Evolutionary conservation across 148 eudicot genomes (phyloP).

Genomic region (Camellia lanceoleosa): DNA sequence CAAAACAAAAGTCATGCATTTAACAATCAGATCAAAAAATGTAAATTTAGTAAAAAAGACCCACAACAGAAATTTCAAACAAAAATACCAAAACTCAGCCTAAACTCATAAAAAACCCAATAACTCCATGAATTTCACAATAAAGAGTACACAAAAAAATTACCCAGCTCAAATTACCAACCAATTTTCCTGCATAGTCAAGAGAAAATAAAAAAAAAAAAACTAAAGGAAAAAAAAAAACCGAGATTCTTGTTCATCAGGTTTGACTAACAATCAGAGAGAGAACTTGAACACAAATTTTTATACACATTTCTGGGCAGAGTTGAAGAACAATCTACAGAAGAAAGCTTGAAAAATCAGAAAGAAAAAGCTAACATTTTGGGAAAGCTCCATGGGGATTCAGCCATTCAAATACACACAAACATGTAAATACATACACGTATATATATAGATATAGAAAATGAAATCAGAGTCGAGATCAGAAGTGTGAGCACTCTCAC

Average conservation of each 20-base stretch:
- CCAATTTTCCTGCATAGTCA: not conserved
- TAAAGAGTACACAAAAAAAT: not conserved
- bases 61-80: not conserved
- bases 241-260: not conserved
- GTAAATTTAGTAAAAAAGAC: not conserved
- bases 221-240: not conserved
- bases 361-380: not conserved
- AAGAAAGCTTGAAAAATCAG: not conserved
- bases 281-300: not conserved
- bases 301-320: not conserved
- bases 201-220: not conserved
- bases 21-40: not conserved
- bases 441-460: not conserved
- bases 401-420: not conserved
- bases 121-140: constrained; percentile 8
- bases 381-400: not conserved
- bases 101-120: not conserved
- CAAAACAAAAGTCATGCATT: not conserved
- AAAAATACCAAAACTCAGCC: not conserved
- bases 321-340: not conserved
- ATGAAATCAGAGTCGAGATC: not conserved
- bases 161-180: not conserved
- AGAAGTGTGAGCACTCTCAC: not conserved
- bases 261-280: not conserved
- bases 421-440: not conserved